A percentile compares a stretch with the other conserved stretches of the same genome.
Evolutionary conservation across 345 rosid genomes (phyloP).

Genomic region (Citrus mangshanensis): DNA sequence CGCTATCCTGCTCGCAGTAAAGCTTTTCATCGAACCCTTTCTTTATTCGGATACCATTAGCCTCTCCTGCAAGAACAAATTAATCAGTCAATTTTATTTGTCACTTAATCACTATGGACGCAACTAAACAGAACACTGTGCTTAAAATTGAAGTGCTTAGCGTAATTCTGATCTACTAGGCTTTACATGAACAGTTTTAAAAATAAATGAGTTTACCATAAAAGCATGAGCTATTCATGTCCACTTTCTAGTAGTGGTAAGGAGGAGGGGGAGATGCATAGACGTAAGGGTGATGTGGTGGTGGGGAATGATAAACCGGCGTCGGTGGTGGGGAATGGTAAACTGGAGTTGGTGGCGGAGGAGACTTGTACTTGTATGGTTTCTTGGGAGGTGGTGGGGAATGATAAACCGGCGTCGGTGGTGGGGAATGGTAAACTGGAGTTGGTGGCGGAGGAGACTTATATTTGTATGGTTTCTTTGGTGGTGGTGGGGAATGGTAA

Average conservation of each 20-base stretch:
- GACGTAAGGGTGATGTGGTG: conserved; percentile 17
- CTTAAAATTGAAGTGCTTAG: too few relatives aligned
- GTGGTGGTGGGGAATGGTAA: too few relatives aligned
- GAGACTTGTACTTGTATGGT: too few relatives aligned
- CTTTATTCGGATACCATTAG: conserved; percentile 2
- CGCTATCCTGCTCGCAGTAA: neutral
- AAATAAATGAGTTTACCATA: conserved; percentile 12
- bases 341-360: too few relatives aligned
- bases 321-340: too few relatives aligned
- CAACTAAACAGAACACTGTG: neutral
- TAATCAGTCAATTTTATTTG: neutral
- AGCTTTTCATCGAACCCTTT: neutral
- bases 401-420: conserved; percentile 13
- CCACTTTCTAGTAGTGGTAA: conserved; percentile 40
- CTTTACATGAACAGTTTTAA: neutral
- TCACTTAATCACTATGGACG: neutral
- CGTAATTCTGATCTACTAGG: neutral
- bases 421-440: conserved; percentile 16
- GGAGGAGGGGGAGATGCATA: conserved; percentile 55
- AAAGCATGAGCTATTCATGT: neutral
- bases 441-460: neutral
- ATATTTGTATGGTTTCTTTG: too few relatives aligned
- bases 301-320: too few relatives aligned
- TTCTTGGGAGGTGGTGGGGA: neutral
- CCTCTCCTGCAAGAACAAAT: conserved; percentile 7